phyloP scores from a whole-genome alignment of 2,329 filamentous ascomycete species.

The Cladophialophora bantiana region DNA sequence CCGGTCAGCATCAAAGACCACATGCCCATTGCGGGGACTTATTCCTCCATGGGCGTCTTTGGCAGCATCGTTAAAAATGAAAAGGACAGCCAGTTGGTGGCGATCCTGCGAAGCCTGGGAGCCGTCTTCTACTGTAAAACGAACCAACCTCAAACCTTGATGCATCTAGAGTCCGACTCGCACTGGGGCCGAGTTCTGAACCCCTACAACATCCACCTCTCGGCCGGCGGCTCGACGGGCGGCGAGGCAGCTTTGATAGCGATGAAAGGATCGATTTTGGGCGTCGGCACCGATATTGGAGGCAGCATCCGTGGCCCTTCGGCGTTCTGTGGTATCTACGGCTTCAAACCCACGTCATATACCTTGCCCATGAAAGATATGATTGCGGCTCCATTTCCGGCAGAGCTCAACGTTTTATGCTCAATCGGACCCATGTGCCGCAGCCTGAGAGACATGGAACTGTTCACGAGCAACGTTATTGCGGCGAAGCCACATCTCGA shows the following conservation, averaged over 20 bases:
- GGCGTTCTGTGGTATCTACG: conserved; percentile 51
- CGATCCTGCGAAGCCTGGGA: conserved; percentile 42
- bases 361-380: conserved; percentile 47
- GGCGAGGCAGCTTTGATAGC: conserved; percentile 65
- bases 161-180: conserved; percentile 45
- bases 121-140: conserved; percentile 46
- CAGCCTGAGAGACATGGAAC: conserved; percentile 56
- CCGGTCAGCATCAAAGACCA: conserved; percentile 62
- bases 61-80: conserved; percentile 27
- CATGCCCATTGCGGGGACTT: conserved; percentile 45
- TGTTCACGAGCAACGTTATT: conserved; percentile 53
- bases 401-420: conserved; percentile 30
- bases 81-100: conserved; percentile 27
- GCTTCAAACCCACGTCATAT: conserved; percentile 51
- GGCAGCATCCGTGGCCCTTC: conserved; percentile 51
- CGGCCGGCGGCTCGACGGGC: conserved; percentile 62
- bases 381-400: conserved; percentile 20
- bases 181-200: conserved; percentile 56
- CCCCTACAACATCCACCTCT: conserved; percentile 60
- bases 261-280: conserved; percentile 60
- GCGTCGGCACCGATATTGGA: conserved; percentile 62
- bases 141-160: conserved; percentile 44
- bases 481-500: conserved; percentile 58
- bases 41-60: conserved; percentile 26
- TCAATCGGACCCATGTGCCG: conserved; percentile 31